phyloP scores from a whole-genome alignment of 768 basidiomycete genomes.

The Cystofilobasidium macerans region DNA sequence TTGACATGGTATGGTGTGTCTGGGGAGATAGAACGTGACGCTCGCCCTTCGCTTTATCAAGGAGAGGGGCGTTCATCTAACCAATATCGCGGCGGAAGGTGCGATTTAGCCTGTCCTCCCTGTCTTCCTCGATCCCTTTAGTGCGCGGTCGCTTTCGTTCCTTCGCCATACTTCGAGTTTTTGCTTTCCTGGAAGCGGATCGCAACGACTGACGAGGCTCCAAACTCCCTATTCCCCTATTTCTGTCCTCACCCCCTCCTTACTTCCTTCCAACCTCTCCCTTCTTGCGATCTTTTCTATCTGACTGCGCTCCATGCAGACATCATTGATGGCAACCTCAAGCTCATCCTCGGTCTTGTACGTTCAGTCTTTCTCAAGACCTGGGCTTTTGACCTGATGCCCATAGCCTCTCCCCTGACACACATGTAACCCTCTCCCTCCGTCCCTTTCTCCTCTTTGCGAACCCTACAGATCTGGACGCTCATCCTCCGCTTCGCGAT shows the following conservation, averaged over 20 bases:
- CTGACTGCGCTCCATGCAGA: conserved; percentile 44
- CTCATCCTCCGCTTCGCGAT: conserved; percentile 94
- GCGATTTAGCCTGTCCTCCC: background rate
- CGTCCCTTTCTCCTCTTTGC: background rate
- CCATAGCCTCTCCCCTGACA: too few species aligned
- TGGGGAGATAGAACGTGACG: conserved; percentile 71
- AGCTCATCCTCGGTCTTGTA: conserved; percentile 69
- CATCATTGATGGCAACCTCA: conserved; percentile 96
- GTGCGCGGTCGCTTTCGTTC: too few species aligned
- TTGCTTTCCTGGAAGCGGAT: too few species aligned
- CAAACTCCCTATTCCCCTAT: too few species aligned
- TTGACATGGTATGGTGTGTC: too few species aligned
- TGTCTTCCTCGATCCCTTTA: background rate
- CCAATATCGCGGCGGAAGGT: conserved; percentile 58
- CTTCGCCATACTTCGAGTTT: too few species aligned
- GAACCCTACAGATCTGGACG: conserved; percentile 62
- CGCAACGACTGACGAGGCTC: too few species aligned
- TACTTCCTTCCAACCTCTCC: too few species aligned
- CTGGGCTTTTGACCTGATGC: too few species aligned
- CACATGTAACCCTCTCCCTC: too few species aligned
- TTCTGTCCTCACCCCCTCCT: background rate
- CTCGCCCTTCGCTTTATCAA: conserved; percentile 93
- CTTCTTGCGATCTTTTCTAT: too few species aligned
- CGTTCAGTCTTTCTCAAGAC: conserved; percentile 11
- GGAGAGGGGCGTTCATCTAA: conserved; percentile 83